Percentiles rank a stretch among this genome's conserved stretches.
These are phyloP conservation scores for Penicillium sp. DNA, from an alignment of 2,329 filamentous ascomycete species.

Conservation along the genomic window DNA sequence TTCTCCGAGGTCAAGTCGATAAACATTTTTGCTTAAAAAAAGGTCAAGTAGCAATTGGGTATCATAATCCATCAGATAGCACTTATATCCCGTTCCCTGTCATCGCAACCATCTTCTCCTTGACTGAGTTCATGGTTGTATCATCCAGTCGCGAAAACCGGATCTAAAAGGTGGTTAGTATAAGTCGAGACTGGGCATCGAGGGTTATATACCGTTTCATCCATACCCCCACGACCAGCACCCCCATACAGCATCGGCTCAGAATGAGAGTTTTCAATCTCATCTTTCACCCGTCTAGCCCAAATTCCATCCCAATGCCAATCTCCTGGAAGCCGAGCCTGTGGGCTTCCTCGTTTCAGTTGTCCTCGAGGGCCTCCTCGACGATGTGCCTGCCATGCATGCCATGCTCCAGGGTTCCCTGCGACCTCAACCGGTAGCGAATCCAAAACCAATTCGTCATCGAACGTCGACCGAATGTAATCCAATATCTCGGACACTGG, in stretches of 20 bases:
- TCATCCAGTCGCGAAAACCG: conserved; percentile 41
- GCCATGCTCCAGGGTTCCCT: conserved; percentile 88
- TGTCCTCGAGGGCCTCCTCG: conserved; percentile 32
- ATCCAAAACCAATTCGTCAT: conserved; percentile 73
- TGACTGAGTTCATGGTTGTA: conserved; percentile 32
- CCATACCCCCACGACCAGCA: conserved; percentile 52
- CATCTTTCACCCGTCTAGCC: conserved; percentile 82
- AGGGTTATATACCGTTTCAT: conserved; percentile 63
- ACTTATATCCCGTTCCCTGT: conserved; percentile 25
- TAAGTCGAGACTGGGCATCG: background rate
- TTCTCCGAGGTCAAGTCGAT: background rate
- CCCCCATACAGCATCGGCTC: conserved; percentile 76
- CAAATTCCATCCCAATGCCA: conserved; percentile 99
- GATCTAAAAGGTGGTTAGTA: conserved; percentile 32
- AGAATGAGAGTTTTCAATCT: conserved; percentile 71
- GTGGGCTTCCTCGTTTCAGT: conserved; percentile 47
- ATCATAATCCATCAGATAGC: conserved; percentile 18
- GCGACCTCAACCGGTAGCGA: conserved; percentile 75
- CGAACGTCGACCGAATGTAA: conserved; percentile 81
- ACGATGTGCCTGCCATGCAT: conserved; percentile 81
- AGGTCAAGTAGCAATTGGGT: conserved; percentile 17
- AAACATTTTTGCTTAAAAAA: background rate
- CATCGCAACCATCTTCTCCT: conserved; percentile 36
- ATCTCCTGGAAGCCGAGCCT: conserved; percentile 65
- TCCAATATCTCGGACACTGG: conserved; percentile 68